A percentile compares a stretch with the other conserved stretches of the same genome.
Conservation (phyloP, 805 yeast genomes). For the Ogataea angusta region DNA sequence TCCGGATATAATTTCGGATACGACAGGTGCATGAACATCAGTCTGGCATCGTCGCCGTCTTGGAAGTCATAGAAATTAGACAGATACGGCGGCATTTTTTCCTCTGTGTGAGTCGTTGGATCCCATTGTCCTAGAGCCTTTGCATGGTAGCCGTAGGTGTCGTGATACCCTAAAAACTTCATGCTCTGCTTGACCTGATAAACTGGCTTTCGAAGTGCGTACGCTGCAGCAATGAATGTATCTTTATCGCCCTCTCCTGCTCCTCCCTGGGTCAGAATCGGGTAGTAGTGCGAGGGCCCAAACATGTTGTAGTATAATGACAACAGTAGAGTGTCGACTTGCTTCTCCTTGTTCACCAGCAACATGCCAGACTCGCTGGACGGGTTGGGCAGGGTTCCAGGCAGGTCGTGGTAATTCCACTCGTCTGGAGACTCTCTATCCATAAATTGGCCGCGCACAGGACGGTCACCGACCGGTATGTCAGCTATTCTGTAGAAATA, state of each 20-base stretch:
- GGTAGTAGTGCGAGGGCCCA: constrained; percentile 66
- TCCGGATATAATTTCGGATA: constrained; percentile 50
- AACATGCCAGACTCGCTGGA: constrained; percentile 70
- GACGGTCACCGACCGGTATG: constrained; percentile 35
- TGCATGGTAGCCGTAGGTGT: constrained; percentile 33
- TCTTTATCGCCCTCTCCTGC: constrained; percentile 83
- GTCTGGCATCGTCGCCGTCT: constrained; percentile 20
- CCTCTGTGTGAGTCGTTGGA: constrained; percentile 38
- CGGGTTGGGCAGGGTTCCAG: constrained; percentile 64
- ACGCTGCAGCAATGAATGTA: constrained; percentile 69
- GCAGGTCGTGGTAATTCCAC: constrained; percentile 55
- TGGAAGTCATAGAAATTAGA: constrained; percentile 32
- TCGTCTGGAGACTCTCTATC: constrained; percentile 20
- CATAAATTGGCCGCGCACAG: constrained; percentile 33
- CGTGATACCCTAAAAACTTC: constrained; percentile 49
- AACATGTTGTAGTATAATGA: constrained; percentile 60
- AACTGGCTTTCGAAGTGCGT: constrained; percentile 29
- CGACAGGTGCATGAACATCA: constrained; percentile 55
- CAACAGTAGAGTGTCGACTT: constrained; percentile 51
- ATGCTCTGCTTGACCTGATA: constrained; percentile 52
- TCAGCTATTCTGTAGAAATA: constrained; percentile 53
- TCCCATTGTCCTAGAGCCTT: constrained; percentile 44
- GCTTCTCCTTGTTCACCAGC: constrained; percentile 54
- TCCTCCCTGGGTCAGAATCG: constrained; percentile 63
- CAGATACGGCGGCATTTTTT: background rate